Evolutionary conservation across 2,329 filamentous ascomycete species (phyloP).

Genomic region (Neodidymelliopsis sp.): DNA sequence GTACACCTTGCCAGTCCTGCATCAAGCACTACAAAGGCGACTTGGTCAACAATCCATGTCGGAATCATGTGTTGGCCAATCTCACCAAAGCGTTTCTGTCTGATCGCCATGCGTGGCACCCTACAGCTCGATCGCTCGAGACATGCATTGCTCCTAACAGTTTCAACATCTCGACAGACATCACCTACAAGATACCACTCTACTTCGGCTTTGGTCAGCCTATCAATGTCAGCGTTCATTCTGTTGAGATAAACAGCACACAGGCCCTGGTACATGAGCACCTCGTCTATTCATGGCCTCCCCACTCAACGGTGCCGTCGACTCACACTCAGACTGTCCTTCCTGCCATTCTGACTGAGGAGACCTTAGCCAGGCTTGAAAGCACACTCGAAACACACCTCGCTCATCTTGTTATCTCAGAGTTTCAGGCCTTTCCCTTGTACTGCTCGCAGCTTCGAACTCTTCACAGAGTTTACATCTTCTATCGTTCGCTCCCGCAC

Average conservation of each 20-base stretch:
- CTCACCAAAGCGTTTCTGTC: constrained; percentile 41
- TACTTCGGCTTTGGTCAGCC: constrained; percentile 45
- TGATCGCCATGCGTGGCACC: constrained; percentile 46
- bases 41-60: constrained; percentile 47
- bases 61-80: constrained; percentile 41
- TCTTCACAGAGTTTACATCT: constrained; percentile 45
- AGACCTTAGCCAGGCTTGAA: constrained; percentile 27
- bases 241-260: constrained; percentile 30
- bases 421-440: constrained; percentile 47
- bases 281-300: constrained; percentile 49
- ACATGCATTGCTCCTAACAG: constrained; percentile 30
- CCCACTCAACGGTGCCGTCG: constrained; percentile 21
- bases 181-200: constrained; percentile 41
- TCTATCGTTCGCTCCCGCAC: constrained; percentile 33
- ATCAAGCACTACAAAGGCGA: constrained; percentile 49
- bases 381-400: constrained; percentile 42
- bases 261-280: constrained; percentile 42
- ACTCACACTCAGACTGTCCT: constrained; percentile 43
- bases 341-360: constrained; percentile 41
- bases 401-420: constrained; percentile 37
- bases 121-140: constrained; percentile 38
- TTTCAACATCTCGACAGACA: constrained; percentile 25
- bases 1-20: constrained; percentile 50
- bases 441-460: constrained; percentile 44
- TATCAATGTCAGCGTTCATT: constrained; percentile 36